Evolutionary conservation across 2,329 filamentous ascomycete species (phyloP), one percentile per base, ranked within the genome.

Genomic region (Trichoderma asperellum): DNA sequence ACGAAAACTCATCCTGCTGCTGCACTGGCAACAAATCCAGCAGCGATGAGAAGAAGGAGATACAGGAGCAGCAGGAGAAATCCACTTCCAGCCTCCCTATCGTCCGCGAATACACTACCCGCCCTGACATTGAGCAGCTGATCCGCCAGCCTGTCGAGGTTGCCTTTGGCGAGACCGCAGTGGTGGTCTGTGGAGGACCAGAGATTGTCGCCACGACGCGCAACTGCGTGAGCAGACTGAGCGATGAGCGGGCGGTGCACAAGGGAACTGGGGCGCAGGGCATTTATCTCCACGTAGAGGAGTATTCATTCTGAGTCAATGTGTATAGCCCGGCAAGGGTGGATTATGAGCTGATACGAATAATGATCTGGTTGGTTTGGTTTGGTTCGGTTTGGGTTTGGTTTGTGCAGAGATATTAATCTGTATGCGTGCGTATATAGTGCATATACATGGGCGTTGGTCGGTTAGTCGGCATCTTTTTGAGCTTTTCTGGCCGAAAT

Each of bases 231-330:
- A 84, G 85, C 2, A 79, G 77, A 35, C 71, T 89, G 70, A 88
- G 86, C 65, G 87, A 90, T 73, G 87, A 89, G 77, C 79, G 88
- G 52, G 88, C 85, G 0, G 87, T 89, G 27, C 88, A 89, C 74
- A 90, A 90, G 76, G 88, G 88, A 5, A 89, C 87, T 0, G 87
- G 86, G 0, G 87, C 88, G 0, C 88, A 90, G 74, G 88, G 88
- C 0, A 89, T 90, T 52, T 83, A 85, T 74, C 74, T 89, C 68
- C 84, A 88, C 75, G 86, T 86, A 0, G 88, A 89, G 72, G 87
- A 89, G 75, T 89, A 89, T 76, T 82, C 82, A 29, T 87, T 86
- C 71, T 87, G 29, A 63, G 35, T n/a, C 6, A 3, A 57, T 0
- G 12, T 16, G 12, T 16, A 3, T 2, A 27, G 21, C 18, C 32